These are phyloP conservation scores for Cryptomeria japonica DNA, from an alignment of 75 land plant species.

Conservation along the genomic window DNA sequence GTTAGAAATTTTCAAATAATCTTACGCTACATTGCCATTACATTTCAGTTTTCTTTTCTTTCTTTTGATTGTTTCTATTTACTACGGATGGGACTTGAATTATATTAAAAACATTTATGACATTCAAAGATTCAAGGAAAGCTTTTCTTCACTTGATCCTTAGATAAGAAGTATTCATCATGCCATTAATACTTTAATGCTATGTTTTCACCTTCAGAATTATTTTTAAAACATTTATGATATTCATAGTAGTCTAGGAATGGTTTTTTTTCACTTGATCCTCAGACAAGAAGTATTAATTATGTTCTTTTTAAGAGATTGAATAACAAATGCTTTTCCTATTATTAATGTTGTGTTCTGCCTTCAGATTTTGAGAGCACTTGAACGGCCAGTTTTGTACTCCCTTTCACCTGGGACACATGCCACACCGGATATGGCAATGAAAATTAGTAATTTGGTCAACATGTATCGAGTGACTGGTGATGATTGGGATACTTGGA, in stretches of 20 bases:
- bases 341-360: not conserved
- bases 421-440: conserved; percentile 40
- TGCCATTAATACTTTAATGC: not conserved
- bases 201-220: conserved; percentile 2
- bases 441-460: conserved; percentile 16
- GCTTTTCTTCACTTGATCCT: not conserved
- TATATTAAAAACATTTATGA: no score
- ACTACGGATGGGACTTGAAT: not conserved
- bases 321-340: not conserved
- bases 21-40: not conserved
- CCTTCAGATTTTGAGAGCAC: conserved; percentile 9
- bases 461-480: conserved; percentile 50
- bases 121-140: not conserved
- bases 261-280: not conserved
- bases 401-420: conserved; percentile 52
- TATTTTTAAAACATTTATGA: not conserved
- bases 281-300: not conserved
- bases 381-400: conserved; percentile 40
- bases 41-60: not conserved
- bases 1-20: not conserved
- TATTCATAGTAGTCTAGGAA: not conserved
- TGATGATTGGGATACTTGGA: conserved; percentile 56
- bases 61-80: not conserved
- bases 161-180: not conserved
- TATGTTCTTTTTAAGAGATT: not conserved